Evolutionary conservation across 1,284 basidiomycete species (phyloP).

Genomic region (Mycosarcoma maydis): DNA sequence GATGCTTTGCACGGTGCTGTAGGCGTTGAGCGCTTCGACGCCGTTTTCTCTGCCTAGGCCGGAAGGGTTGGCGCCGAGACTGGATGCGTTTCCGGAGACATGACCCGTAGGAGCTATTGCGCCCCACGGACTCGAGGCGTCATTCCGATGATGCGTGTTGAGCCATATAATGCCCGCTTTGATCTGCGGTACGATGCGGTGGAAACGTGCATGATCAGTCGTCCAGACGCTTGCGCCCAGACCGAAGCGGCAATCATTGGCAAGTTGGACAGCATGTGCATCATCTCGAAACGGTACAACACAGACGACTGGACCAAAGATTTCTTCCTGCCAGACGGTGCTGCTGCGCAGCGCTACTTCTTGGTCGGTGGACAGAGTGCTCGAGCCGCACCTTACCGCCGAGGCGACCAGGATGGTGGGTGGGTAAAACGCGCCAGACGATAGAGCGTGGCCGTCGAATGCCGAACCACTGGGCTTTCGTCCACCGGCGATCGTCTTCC

Average conservation of each 20-base stretch:
- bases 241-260: constrained; percentile 80
- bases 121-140: constrained; percentile 86
- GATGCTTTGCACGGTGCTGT: constrained; percentile 25
- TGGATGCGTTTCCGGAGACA: background rate
- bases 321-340: constrained; percentile 80
- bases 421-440: constrained; percentile 77
- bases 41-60: constrained; percentile 42
- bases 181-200: constrained; percentile 11
- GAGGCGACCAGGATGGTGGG: constrained; percentile 75
- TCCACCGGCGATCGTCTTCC: constrained; percentile 74
- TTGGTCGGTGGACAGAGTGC: constrained; percentile 23
- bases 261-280: constrained; percentile 74
- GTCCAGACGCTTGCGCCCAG: constrained; percentile 85
- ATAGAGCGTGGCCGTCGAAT: constrained; percentile 77
- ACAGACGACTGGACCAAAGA: constrained; percentile 81
- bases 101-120: constrained; percentile 67
- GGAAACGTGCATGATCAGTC: constrained; percentile 67
- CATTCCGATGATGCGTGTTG: constrained; percentile 85
- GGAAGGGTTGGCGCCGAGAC: constrained; percentile 16
- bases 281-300: constrained; percentile 68
- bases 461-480: constrained; percentile 72
- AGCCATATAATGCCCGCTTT: constrained; percentile 78
- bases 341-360: constrained; percentile 63
- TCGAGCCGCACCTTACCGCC: constrained; percentile 19
- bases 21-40: constrained; percentile 29